Conservation (phyloP, 1,284 basidiomycete genomes). For the Pseudomicrostroma phylloplanum region DNA sequence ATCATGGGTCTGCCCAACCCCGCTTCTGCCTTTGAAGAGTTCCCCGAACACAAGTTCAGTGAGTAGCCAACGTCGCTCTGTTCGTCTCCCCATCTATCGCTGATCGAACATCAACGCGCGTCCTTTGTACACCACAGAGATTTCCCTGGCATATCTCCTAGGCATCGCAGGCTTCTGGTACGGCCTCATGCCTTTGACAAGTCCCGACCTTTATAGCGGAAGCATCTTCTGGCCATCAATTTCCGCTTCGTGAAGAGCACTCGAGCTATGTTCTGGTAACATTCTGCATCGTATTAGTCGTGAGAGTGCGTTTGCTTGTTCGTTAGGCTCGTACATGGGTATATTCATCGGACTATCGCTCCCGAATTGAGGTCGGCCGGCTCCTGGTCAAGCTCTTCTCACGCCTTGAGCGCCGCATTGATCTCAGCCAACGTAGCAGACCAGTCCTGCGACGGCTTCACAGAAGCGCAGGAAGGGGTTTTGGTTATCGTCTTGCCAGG, state of each 20-base stretch:
- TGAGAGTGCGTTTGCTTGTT: neutral
- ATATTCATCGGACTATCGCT: no score
- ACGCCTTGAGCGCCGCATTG: no score
- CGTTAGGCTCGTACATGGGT: neutral
- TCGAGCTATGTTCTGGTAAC: no score
- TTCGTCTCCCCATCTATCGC: neutral
- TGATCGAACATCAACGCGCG: neutral
- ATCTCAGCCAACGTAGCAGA: no score
- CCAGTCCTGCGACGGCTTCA: no score
- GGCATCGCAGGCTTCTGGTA: constrained; percentile 57
- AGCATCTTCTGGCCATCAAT: constrained; percentile 22
- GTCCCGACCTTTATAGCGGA: constrained; percentile 16
- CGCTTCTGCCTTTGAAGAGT: constrained; percentile 52
- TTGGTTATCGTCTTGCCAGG: no score
- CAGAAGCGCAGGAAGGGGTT: no score
- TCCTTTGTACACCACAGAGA: constrained; percentile 47
- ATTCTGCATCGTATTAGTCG: no score
- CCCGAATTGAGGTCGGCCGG: no score
- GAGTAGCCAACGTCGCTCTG: constrained; percentile 28
- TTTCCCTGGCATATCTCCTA: constrained; percentile 55
- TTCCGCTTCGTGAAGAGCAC: no score
- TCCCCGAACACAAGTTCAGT: constrained; percentile 53
- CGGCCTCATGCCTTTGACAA: constrained; percentile 25
- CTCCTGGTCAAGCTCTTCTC: no score
- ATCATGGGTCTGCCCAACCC: constrained; percentile 76